Base-by-base conservation (phyloP, 2,329 filamentous ascomycete genomes). In the Colletotrichum simmondsii region DNA sequence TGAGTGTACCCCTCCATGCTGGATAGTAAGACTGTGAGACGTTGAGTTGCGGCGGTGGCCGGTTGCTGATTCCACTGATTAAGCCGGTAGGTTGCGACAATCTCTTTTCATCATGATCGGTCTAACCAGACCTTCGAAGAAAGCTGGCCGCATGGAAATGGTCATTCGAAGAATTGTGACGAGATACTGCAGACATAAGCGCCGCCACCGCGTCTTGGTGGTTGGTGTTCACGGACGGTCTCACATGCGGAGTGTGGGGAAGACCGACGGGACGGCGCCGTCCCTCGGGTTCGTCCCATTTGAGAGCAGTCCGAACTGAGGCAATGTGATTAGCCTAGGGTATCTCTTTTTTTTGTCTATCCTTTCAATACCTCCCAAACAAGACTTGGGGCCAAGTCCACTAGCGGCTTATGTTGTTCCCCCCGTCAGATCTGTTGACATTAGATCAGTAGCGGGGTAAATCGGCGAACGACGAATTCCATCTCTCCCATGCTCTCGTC, bases 311-410 rank as follows among this genome's bases (percentile, higher is more conserved):
- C 66, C 60, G 71, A 73, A 42, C 46, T 60, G 49, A 58, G n/a
- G 56, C 7, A 49, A 49, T 8, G 37, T 3, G 7, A 22, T n/a
- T 49, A 49, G 42, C 42, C 42, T 65, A 73, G 67, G 71, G 71
- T 73, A 73, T 73, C 71, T 70, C 70, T 64, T 49, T 72, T 52
- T 70, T 64, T 69, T 62, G 56, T 61, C 61, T 42, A 65, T 65
- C 60, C 66, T 22, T 53, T 30, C n/a, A n/a, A 49, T 49, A n/a
- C 46, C 42, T 60, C 24, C 24, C 7, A 19, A 49, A 49, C 42
- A 52, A 57, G 16, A 30, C n/a, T 54, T 62, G 52, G 64, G 22
- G 65, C 61, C 54, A 66, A 67, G 30, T 56, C 63, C 22, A 60
- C 57, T 32, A 16, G 54, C 62, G 37, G 24, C 28, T 67, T 24